Percentiles rank a stretch among this genome's conserved stretches.
These are phyloP conservation scores for Geosiphon pyriformis DNA, from an alignment of 192 early-diverging fungal genomes.

Conservation along the genomic window DNA sequence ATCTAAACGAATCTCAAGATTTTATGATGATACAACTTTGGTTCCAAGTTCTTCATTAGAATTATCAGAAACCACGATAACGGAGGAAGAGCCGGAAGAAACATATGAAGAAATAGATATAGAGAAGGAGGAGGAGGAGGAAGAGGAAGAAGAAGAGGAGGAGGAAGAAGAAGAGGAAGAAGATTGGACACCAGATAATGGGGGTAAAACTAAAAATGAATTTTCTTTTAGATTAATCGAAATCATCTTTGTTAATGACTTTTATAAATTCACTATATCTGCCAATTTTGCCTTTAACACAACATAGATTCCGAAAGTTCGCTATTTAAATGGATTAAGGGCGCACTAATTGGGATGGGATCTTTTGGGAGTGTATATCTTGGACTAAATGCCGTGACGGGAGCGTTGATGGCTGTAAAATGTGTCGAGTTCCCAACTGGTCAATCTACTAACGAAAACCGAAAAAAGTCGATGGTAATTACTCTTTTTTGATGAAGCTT, in stretches of 20 bases:
- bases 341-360: constrained; percentile 89
- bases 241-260: constrained; percentile 13
- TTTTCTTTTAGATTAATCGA: no score
- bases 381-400: constrained; percentile 81
- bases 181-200: constrained; percentile 4
- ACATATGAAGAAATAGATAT: constrained; percentile 1
- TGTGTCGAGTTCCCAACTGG: constrained; percentile 80
- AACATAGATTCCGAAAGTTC: constrained; percentile 24
- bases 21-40: constrained; percentile 4
- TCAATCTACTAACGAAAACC: constrained; percentile 61
- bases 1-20: constrained; percentile 16
- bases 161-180: constrained; percentile 24
- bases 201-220: no score
- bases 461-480: constrained; percentile 66
- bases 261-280: constrained; percentile 14
- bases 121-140: constrained; percentile 23
- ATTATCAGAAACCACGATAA: neutral
- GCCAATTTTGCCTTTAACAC: no score
- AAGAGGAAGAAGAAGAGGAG: neutral
- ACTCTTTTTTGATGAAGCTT: neutral
- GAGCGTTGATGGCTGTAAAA: constrained; percentile 96
- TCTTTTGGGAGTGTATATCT: constrained; percentile 94
- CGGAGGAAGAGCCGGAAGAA: constrained; percentile 14
- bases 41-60: neutral
- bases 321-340: constrained; percentile 72